Conservation (phyloP, 2,329 filamentous ascomycete genomes). For the Sclerotinia glacialis region DNA sequence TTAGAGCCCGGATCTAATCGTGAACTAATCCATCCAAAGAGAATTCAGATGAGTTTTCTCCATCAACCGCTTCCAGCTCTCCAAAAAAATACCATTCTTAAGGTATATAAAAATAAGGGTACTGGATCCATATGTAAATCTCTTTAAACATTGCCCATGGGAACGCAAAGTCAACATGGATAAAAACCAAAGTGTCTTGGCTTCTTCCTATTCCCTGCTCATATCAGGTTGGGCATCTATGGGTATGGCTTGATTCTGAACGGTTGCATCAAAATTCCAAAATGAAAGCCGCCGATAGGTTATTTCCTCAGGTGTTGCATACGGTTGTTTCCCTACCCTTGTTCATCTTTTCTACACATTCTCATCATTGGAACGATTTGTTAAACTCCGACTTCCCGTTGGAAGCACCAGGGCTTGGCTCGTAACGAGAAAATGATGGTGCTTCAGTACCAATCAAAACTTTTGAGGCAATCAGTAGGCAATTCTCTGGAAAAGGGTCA, state of each 20-base stretch:
- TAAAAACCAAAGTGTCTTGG: slow-evolving; percentile 9
- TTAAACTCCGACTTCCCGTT: slow-evolving; percentile 26
- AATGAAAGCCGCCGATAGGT: slow-evolving; percentile 31
- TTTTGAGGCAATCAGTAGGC: slow-evolving; percentile 35
- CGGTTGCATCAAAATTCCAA: slow-evolving; percentile 23
- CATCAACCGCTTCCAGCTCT: slow-evolving; percentile 16
- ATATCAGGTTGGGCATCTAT: slow-evolving; percentile 32
- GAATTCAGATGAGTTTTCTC: slow-evolving; percentile 17
- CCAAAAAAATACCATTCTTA: neutral
- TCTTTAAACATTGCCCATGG: neutral
- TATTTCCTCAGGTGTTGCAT: slow-evolving; percentile 29
- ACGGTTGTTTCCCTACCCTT: slow-evolving; percentile 29
- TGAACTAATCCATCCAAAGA: neutral
- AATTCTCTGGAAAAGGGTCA: slow-evolving; percentile 18
- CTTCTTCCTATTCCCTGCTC: slow-evolving; percentile 14
- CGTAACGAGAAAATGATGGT: slow-evolving; percentile 25
- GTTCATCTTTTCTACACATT: slow-evolving; percentile 25
- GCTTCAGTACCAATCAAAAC: slow-evolving; percentile 33
- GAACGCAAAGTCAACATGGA: slow-evolving; percentile 17
- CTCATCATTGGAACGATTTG: slow-evolving; percentile 22
- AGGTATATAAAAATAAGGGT: neutral
- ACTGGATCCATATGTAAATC: slow-evolving; percentile 9
- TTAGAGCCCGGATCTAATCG: slow-evolving; percentile 9
- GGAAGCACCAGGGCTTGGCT: slow-evolving; percentile 26
- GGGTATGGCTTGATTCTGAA: slow-evolving; percentile 17